phyloP scores from a whole-genome alignment of 257 asterid species.

The Gentiana macrophylla region DNA sequence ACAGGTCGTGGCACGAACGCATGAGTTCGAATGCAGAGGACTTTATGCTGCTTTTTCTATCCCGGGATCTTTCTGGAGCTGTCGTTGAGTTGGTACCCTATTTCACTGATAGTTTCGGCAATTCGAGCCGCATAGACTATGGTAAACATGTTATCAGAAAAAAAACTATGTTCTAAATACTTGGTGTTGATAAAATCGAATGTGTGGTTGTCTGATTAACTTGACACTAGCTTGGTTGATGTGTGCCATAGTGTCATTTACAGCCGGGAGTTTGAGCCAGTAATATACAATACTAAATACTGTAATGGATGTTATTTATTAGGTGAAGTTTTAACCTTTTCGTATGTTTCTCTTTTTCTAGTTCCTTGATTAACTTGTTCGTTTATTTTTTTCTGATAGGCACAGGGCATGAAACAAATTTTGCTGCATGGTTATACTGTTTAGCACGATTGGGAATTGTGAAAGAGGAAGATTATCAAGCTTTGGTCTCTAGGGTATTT shows the following conservation, averaged over 20 bases:
- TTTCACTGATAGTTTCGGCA: conserved; percentile 78
- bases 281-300: no score
- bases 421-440: conserved; percentile 87
- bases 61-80: conserved; percentile 33
- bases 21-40: conserved; percentile 51
- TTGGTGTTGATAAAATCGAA: no score
- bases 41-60: conserved; percentile 41
- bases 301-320: no score
- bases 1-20: conserved; percentile 74
- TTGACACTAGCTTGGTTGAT: no score
- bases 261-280: no score
- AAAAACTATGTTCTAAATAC: no score
- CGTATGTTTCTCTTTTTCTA: no score
- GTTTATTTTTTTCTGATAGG: conserved; percentile 28
- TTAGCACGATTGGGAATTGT: conserved; percentile 61
- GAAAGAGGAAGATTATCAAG: conserved; percentile 77
- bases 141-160: conserved; percentile 20
- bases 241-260: no score
- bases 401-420: conserved; percentile 92
- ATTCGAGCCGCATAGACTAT: conserved; percentile 67
- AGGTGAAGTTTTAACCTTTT: no score
- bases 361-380: conserved; percentile 4
- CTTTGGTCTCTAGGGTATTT: conserved; percentile 65
- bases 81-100: conserved; percentile 60
- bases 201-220: no score